These are phyloP conservation scores for Haplosporangium sp. DNA, from an alignment of 371 early-diverging fungal species.

Conservation along the genomic window DNA sequence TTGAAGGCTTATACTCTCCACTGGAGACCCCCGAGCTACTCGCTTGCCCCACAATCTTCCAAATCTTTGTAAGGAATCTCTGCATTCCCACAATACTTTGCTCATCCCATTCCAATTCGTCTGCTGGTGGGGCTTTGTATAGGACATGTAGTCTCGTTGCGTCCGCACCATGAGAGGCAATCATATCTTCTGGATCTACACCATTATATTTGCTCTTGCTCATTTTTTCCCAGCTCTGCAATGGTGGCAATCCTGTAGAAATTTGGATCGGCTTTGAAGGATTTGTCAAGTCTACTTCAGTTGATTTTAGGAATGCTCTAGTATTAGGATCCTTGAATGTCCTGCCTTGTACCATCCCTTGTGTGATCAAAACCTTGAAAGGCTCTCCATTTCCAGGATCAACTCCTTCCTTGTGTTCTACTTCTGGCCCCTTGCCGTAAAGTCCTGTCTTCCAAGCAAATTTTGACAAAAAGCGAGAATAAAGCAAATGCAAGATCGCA, in stretches of 20 bases:
- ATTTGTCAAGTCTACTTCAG: conserved; percentile 77
- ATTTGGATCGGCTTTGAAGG: conserved; percentile 67
- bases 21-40: conserved; percentile 1
- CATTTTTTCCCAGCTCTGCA: conserved; percentile 92
- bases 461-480: conserved; percentile 92
- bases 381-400: conserved; percentile 79
- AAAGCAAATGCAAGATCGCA: conserved; percentile 93
- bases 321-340: conserved; percentile 85
- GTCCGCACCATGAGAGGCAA: conserved; percentile 83
- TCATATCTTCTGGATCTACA: conserved; percentile 84
- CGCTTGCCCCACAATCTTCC: conserved; percentile 55
- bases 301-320: conserved; percentile 83
- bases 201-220: conserved; percentile 96
- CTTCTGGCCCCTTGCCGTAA: conserved; percentile 53
- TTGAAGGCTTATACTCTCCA: neutral
- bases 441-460: conserved; percentile 74
- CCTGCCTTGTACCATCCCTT: conserved; percentile 95
- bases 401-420: conserved; percentile 58
- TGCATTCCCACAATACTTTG: conserved; percentile 92
- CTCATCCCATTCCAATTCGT: conserved; percentile 94
- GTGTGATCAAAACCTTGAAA: conserved; percentile 86
- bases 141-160: conserved; percentile 90
- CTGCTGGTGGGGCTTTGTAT: conserved; percentile 90
- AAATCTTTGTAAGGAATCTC: conserved; percentile 79
- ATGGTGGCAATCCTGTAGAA: conserved; percentile 71